Evolutionary conservation across 306 rosid species (phyloP), one percentile per base, ranked within the genome.

Genomic region (Lablab purpureus): DNA sequence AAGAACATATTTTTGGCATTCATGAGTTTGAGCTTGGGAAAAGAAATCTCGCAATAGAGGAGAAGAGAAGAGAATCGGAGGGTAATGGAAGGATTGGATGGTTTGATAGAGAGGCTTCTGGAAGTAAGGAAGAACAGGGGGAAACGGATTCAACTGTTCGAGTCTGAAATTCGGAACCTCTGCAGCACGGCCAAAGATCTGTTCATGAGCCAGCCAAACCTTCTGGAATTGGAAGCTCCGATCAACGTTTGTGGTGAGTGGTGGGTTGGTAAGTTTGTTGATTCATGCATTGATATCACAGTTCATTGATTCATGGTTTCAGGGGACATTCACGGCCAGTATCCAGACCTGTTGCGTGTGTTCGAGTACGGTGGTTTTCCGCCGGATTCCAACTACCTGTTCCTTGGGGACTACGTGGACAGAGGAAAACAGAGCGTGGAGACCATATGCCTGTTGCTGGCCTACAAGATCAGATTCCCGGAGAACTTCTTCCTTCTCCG

Each of bases 291-390:
- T 40, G 40, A 34, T 34, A 34, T 34, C 0, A 34, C 0, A 3
- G 3, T 40, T 40, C 4, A 6, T 0, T 41, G 14, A 41, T 10
- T 41, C 10, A 11, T 67, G 6, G 43, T 37, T 37, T 58, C 81
- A 90, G 98, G 98, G 2, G 98, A 94, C 84, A 89, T 92, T 67
- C 98, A 94, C n/a, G 98, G 98, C 0, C 98, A 94, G 80, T 94
- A 83, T 63, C 95, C 91, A 3, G 98, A 94, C 59, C 94, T 94
- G 11, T 70, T 94, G 75, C 88, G 98, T 2, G 22, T 92, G 21
- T 94, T 94, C 15, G 94, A 94, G 69, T 85, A 83, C 7, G 98
- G 97, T 0, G 98, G 98, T 1, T 94, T 89, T 73, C 98, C 98
- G 0, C 98, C 98, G 0, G 89, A 88, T 4, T 75, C 98, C 0